Base-by-base conservation (phyloP, 768 basidiomycete species). In the Lactarius trivialis region DNA sequence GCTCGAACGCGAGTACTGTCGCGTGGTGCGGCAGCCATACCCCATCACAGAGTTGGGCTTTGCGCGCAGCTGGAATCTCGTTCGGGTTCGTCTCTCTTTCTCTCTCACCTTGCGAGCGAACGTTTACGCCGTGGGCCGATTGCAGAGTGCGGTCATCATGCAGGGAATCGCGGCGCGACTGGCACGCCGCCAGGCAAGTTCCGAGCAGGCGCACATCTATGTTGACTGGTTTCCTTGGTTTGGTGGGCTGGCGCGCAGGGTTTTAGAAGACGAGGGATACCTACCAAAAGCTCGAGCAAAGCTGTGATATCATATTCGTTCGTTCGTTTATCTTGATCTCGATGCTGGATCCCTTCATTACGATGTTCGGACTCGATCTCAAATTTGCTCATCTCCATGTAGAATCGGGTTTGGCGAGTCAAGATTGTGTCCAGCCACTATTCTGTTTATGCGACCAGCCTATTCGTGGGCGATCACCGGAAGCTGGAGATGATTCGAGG, bases 111-210 rank as follows among this genome's bases (percentile, higher is more conserved):
- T n/a, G n/a, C 68, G 48, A n/a, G 48, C 56, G 45, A 60, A 56
- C 62, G 55, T 54, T 63, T 19, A 56, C 54, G 19, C n/a, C 37
- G 7, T 58, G 24, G 39, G 72, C 67, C 58, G 4, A 43, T 65
- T 70, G 17, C 57, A 89, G 89, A 73, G 89, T 28, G 80, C 91
- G 0, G 80, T 96, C 61, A 95, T 97, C 67, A 76, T 84, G 1
- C 93, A 97, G 74, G 93, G 93, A 4, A 93, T 97, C 65, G 90
- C 93, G 1, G 93, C 93, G 33, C 82, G 93, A 49, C 84, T 83
- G 56, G 91, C 92, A 1, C 80, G 87, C 28, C 83, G 91, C 21
- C 93, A 97, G 73, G 93, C 93, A 4, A 94, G 90, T 71, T 95
- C 93, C 0, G 92, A 93, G 72, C 76, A 77, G 48, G 93, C 93